Percentiles rank a stretch among this genome's conserved stretches.
Evolutionary conservation across 139 green algal genomes (phyloP).

Genomic region (Closterium sp.): DNA sequence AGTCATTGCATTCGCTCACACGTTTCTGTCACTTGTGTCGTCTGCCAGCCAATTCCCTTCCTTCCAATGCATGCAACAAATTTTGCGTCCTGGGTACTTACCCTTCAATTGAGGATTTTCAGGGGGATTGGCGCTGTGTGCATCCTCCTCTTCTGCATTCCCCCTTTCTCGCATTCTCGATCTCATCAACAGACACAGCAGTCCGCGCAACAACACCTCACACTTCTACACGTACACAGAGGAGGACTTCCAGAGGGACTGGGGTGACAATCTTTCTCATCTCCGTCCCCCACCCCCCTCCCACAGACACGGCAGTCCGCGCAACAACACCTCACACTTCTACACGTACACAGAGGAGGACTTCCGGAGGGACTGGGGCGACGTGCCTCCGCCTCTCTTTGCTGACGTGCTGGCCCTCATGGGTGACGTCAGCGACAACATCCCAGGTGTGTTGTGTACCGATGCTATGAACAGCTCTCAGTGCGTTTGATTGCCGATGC

Average conservation of each 20-base stretch:
- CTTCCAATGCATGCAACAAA: too few species aligned
- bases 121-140: too few species aligned
- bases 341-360: neutral
- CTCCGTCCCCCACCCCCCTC: too few species aligned
- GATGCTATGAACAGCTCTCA: neutral
- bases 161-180: too few species aligned
- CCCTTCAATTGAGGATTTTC: too few species aligned
- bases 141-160: too few species aligned
- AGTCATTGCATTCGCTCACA: too few species aligned
- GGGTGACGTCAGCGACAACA: constrained; percentile 41
- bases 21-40: too few species aligned
- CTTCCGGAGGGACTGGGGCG: neutral
- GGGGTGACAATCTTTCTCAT: too few species aligned
- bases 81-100: too few species aligned
- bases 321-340: neutral
- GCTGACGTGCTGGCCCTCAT: constrained; percentile 42
- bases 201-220: neutral
- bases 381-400: neutral
- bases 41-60: too few species aligned
- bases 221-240: neutral
- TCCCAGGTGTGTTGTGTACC: constrained; percentile 12
- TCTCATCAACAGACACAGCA: neutral
- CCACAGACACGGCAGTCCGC: neutral
- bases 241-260: neutral
- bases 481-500: neutral